Percentiles rank a stretch among this genome's conserved stretches.
These are phyloP conservation scores for Gloeostereum incarnatum DNA, from an alignment of 768 basidiomycete genomes.

Conservation along the genomic window DNA sequence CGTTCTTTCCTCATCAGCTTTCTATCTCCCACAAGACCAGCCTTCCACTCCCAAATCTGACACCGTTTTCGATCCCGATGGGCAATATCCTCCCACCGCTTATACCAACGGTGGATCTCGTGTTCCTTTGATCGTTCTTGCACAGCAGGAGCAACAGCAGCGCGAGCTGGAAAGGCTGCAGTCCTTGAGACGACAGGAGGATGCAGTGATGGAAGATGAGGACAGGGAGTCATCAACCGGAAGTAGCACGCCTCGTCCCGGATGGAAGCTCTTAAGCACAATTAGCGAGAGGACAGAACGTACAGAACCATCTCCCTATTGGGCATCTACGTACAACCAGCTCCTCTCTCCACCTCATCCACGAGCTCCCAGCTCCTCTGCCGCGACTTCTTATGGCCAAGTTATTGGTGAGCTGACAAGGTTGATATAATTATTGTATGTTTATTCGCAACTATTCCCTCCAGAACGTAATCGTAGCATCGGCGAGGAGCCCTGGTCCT, in stretches of 20 bases:
- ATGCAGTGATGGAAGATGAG: conserved; percentile 9
- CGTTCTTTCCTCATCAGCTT: too few relatives aligned
- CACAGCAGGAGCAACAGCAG: conserved; percentile 41
- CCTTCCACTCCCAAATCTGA: conserved; percentile 8
- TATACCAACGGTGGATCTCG: conserved; percentile 28
- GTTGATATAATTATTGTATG: neutral
- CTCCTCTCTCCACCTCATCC: conserved; percentile 26
- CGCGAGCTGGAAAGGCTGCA: conserved; percentile 13
- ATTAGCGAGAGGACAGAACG: conserved; percentile 63
- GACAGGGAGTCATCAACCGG: conserved; percentile 23
- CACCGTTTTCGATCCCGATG: neutral
- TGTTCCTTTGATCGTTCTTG: conserved; percentile 51
- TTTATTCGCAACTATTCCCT: neutral
- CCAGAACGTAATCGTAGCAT: neutral
- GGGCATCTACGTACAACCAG: conserved; percentile 32
- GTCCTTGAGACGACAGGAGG: conserved; percentile 8
- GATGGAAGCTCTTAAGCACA: conserved; percentile 40
- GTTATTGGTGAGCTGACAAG: conserved; percentile 40
- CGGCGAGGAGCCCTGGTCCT: conserved; percentile 9
- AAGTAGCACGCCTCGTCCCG: conserved; percentile 15
- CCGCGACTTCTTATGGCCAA: conserved; percentile 55
- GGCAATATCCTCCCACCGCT: neutral
- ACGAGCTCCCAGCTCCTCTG: conserved; percentile 28
- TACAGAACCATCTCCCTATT: conserved; percentile 45
- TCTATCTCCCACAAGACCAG: too few relatives aligned